Percentiles rank a stretch among this genome's conserved stretches.
Evolutionary conservation across 208 protist genomes (phyloP).

Genomic region (Strigomonas culicis): DNA sequence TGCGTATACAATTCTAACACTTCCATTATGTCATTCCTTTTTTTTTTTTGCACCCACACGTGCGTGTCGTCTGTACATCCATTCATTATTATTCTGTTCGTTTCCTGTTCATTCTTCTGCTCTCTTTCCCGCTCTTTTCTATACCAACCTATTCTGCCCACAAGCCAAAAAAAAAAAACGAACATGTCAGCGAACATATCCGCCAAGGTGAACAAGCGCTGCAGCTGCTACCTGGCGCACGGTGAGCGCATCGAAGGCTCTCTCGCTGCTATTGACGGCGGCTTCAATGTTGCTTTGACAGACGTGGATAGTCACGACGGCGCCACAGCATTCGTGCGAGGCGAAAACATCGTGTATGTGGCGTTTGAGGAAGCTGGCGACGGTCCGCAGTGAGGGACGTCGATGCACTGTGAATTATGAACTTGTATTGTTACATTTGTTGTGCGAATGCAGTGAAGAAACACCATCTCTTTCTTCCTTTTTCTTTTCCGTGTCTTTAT

Average conservation of each 20-base stretch:
- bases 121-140: slow-evolving; percentile 1
- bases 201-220: slow-evolving; percentile 39
- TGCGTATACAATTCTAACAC: not conserved
- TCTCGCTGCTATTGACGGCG: slow-evolving; percentile 54
- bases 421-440: not conserved
- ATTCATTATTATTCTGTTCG: not conserved
- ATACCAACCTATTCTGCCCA: not conserved
- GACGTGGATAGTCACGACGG: slow-evolving; percentile 12
- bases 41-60: not conserved
- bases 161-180: not conserved
- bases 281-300: slow-evolving; percentile 61
- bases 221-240: slow-evolving; percentile 52
- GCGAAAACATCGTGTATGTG: slow-evolving; percentile 75
- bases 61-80: not conserved
- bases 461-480: slow-evolving; percentile 9
- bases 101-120: slow-evolving; percentile 6
- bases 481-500: not conserved
- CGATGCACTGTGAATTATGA: too few species aligned
- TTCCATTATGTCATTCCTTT: too few species aligned
- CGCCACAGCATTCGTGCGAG: slow-evolving; percentile 51
- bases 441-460: too few species aligned
- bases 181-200: slow-evolving; percentile 58
- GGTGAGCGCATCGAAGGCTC: slow-evolving; percentile 47
- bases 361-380: slow-evolving; percentile 22
- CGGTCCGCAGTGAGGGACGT: slow-evolving; percentile 8